Conservation (phyloP, 208 protist species). For the Leishmania gerbilli region DNA sequence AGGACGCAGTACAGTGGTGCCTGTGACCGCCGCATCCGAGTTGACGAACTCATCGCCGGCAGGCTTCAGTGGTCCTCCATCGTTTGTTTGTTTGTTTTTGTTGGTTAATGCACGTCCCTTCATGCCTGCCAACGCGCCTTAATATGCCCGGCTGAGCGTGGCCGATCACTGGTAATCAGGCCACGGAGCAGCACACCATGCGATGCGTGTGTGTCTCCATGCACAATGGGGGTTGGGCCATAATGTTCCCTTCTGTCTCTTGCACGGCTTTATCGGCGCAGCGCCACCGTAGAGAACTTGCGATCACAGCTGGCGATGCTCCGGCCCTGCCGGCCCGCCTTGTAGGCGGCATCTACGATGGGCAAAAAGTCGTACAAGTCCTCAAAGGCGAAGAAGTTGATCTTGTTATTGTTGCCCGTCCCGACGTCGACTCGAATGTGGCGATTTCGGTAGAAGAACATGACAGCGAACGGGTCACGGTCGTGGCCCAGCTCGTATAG, state of each 20-base stretch:
- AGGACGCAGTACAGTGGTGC: not conserved
- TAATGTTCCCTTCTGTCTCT: too few species aligned
- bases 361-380: constrained; percentile 97
- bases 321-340: constrained; percentile 94
- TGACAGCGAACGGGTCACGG: constrained; percentile 97
- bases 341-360: constrained; percentile 97
- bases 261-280: constrained; percentile 28
- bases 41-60: not conserved
- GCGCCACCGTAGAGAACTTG: constrained; percentile 94
- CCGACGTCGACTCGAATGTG: constrained; percentile 99
- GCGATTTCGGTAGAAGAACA: constrained; percentile 99
- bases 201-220: not conserved
- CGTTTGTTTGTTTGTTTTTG: not conserved
- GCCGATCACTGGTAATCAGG: not conserved
- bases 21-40: not conserved
- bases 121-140: not conserved
- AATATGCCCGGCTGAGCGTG: not conserved
- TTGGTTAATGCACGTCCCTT: not conserved
- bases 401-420: constrained; percentile 99
- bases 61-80: not conserved
- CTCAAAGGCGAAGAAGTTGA: constrained; percentile 98
- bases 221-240: not conserved
- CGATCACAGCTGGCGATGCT: constrained; percentile 96
- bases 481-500: constrained; percentile 98
- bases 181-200: not conserved